Base-by-base conservation (phyloP, 108 stramenopile genomes). In the Fragilaria crotonensis region DNA sequence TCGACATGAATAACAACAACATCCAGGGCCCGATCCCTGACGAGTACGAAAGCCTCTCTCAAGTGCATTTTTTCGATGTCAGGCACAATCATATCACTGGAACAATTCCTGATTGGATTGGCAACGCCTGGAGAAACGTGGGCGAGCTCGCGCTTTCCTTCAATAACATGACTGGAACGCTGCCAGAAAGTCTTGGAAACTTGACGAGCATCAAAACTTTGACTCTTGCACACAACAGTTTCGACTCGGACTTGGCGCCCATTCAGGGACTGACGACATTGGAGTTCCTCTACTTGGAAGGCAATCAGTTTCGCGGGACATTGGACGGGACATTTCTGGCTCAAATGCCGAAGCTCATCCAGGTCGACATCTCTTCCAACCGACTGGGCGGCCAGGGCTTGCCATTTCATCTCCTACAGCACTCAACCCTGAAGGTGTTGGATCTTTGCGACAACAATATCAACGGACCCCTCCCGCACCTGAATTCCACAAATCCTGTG, bases 231-330 rank as follows among this genome's bases (percentile, higher is more conserved):
- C 36, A 41, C 14, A 41, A 41, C 14, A 14, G 14, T 41, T 41
- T 41, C 36, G 36, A 41, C 7, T 7, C 36, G 36, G 7, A 7
- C 36, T 14, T 41, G 36, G 36, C 36, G 14, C 36, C 36, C 36
- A 41, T 41, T 14, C 7, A 41, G 14, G 14, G 14, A 11, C 36
- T 56, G 54, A 14, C 30, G 28, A 72, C 75, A 55, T 48, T 78
- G 18, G 70, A 78, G 53, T 44, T 61, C 9, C 57, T 78, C 27
- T 60, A 63, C 51, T 53, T 78, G 29, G 62, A 78, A 36, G 54
- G 55, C 41, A 78, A 78, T 54, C 33, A 56, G 23, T 56, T 78
- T 19, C 45, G 30, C 4, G 73, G 70, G 1, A 33, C 32, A 29
- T 55, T 78, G 27, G 23, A 56, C 7, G 23, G 23, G 14, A 20